Evolutionary conservation across 2,329 filamentous ascomycete genomes (phyloP).

Genomic region (Sclerotinia minor): DNA sequence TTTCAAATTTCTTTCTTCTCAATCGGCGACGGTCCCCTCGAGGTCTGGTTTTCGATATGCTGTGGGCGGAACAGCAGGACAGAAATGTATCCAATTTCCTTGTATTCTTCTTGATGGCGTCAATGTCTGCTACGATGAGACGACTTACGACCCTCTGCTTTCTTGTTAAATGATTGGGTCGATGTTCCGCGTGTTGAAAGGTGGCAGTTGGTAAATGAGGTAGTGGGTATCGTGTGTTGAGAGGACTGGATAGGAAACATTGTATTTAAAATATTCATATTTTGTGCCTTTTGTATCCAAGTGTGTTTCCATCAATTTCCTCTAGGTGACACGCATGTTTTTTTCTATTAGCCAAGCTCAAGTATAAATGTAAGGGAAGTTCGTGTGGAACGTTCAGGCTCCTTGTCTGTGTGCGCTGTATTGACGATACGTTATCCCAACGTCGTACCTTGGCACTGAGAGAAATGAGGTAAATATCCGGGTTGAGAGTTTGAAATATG

Average conservation of each 20-base stretch:
- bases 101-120: constrained; percentile 26
- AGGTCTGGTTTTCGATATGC: constrained; percentile 14
- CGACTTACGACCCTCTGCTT: constrained; percentile 31
- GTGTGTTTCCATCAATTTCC: not conserved
- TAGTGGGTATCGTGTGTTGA: constrained; percentile 7
- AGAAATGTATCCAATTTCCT: constrained; percentile 23
- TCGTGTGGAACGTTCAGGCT: not conserved
- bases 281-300: not conserved
- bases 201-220: constrained; percentile 17
- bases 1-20: constrained; percentile 26
- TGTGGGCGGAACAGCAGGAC: constrained; percentile 16
- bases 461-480: not conserved
- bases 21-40: not conserved
- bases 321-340: not conserved
- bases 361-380: not conserved
- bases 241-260: constrained; percentile 14
- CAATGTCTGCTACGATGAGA: constrained; percentile 34
- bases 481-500: not conserved
- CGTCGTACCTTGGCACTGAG: not conserved
- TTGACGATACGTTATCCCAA: not conserved
- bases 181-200: constrained; percentile 3
- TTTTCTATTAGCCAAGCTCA: not conserved
- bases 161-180: constrained; percentile 5
- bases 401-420: no score
- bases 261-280: constrained; percentile 25